A percentile compares a stretch with the other conserved stretches of the same genome.
phyloP scores from a whole-genome alignment of 441 rosid species.

The Euphorbia celastroides region DNA sequence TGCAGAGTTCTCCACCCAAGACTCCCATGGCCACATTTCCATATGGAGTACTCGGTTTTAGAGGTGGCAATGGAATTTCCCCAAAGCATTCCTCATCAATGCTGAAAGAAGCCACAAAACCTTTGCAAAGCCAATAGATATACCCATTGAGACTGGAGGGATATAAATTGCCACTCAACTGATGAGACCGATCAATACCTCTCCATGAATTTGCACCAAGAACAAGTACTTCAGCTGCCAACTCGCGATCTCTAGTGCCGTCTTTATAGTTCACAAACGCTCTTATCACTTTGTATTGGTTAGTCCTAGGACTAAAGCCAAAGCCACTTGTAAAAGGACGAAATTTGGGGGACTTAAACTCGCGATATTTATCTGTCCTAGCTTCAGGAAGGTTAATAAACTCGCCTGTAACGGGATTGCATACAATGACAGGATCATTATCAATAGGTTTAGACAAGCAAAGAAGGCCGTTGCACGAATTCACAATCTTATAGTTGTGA shows the following conservation, averaged over 20 bases:
- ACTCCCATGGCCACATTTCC: not conserved
- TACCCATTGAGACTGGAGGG: slow-evolving; percentile 8
- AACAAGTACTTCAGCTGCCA: slow-evolving; percentile 5
- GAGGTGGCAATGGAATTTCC: not conserved
- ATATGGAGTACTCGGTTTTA: not conserved
- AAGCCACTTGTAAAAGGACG: not conserved
- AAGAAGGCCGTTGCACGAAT: slow-evolving; percentile 14
- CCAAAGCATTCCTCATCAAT: slow-evolving; percentile 4
- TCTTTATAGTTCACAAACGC: not conserved
- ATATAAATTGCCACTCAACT: not conserved
- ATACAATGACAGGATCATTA: slow-evolving; percentile 5
- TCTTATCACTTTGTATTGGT: slow-evolving; percentile 11
- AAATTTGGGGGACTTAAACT: not conserved
- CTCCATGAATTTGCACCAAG: slow-evolving; percentile 6
- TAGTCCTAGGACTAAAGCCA: not conserved
- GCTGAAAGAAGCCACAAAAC: not conserved
- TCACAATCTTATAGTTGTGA: slow-evolving; percentile 1
- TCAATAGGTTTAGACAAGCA: slow-evolving; percentile 4
- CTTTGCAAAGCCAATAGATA: not conserved
- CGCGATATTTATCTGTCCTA: not conserved
- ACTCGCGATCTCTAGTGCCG: not conserved
- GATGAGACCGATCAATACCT: not conserved
- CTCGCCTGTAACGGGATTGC: slow-evolving; percentile 12
- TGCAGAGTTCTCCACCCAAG: not conserved
- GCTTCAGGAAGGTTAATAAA: slow-evolving; percentile 2